Percentiles rank a stretch among this genome's conserved stretches.
These are phyloP conservation scores for Irpex sp. DNA, from an alignment of 1,284 basidiomycete genomes.

Conservation along the genomic window DNA sequence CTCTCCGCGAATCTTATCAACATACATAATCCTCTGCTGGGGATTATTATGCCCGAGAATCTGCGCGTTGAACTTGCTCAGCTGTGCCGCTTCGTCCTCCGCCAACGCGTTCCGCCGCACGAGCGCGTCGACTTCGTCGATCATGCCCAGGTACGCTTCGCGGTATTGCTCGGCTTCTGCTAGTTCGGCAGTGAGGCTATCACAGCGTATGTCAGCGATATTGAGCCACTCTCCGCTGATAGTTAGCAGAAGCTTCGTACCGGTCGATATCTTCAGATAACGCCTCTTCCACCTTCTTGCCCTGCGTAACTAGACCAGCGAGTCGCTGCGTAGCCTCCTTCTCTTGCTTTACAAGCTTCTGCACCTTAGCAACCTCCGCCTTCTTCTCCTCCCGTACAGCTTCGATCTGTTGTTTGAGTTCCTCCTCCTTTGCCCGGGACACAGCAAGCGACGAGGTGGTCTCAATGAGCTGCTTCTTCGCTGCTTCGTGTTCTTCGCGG, in stretches of 20 bases:
- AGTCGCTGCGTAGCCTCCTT: constrained; percentile 45
- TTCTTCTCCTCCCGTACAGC: constrained; percentile 18
- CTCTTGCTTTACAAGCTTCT: constrained; percentile 43
- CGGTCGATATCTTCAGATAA: constrained; percentile 59
- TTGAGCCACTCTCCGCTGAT: too few species aligned
- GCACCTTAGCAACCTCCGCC: constrained; percentile 21
- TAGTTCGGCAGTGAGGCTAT: constrained; percentile 55
- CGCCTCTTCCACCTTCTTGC: constrained; percentile 57
- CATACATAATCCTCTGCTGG: constrained; percentile 70
- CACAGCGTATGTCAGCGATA: not conserved
- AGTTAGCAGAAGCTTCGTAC: too few species aligned
- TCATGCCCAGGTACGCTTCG: constrained; percentile 60
- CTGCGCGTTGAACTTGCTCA: constrained; percentile 75
- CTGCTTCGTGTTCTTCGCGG: constrained; percentile 33
- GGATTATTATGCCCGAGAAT: constrained; percentile 74
- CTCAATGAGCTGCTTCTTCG: constrained; percentile 24
- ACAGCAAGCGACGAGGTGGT: constrained; percentile 27
- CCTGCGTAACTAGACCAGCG: constrained; percentile 46
- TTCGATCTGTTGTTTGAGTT: constrained; percentile 24
- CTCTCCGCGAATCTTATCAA: constrained; percentile 68
- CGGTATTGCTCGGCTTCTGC: constrained; percentile 58
- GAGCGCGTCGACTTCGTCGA: constrained; percentile 59
- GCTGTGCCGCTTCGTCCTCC: constrained; percentile 62
- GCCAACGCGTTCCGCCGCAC: constrained; percentile 68
- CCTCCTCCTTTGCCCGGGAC: constrained; percentile 18